Conservation (phyloP, 768 basidiomycete genomes). For the Fibroporia radiculosa region DNA sequence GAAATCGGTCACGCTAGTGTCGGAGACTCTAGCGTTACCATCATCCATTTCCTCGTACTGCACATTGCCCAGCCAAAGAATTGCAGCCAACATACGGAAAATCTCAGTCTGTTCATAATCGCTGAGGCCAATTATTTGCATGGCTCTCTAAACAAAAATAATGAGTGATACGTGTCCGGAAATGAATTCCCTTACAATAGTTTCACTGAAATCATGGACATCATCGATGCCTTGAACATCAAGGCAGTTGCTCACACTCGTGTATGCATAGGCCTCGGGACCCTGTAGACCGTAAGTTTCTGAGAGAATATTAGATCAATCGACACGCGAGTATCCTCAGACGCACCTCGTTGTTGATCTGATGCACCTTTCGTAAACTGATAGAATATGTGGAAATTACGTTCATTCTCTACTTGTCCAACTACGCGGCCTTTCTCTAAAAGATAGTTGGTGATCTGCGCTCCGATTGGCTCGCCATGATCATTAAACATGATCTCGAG, state of each 20-base stretch:
- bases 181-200: conserved; percentile 54
- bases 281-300: conserved; percentile 94
- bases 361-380: conserved; percentile 97
- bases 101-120: conserved; percentile 85
- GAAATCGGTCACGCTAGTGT: conserved; percentile 89
- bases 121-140: conserved; percentile 87
- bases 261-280: conserved; percentile 93
- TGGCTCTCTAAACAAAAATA: conserved; percentile 59
- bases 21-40: conserved; percentile 75
- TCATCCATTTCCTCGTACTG: conserved; percentile 85
- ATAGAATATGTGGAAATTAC: conserved; percentile 99
- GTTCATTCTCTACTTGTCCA: conserved; percentile 92
- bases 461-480: conserved; percentile 89
- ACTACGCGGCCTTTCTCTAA: conserved; percentile 96
- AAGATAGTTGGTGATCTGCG: conserved; percentile 97
- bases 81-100: conserved; percentile 82
- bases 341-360: conserved; percentile 74
- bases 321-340: neutral
- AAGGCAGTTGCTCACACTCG: conserved; percentile 85
- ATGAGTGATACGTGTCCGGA: neutral
- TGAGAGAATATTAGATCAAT: conserved; percentile 25
- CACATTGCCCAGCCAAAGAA: conserved; percentile 96
- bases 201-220: conserved; percentile 78
- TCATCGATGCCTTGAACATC: conserved; percentile 91
- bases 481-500: conserved; percentile 98